A percentile compares a stretch with the other conserved stretches of the same genome.
Evolutionary conservation across 2,329 filamentous ascomycete genomes (phyloP).

Genomic region (Ophiosphaerella herpotricha): DNA sequence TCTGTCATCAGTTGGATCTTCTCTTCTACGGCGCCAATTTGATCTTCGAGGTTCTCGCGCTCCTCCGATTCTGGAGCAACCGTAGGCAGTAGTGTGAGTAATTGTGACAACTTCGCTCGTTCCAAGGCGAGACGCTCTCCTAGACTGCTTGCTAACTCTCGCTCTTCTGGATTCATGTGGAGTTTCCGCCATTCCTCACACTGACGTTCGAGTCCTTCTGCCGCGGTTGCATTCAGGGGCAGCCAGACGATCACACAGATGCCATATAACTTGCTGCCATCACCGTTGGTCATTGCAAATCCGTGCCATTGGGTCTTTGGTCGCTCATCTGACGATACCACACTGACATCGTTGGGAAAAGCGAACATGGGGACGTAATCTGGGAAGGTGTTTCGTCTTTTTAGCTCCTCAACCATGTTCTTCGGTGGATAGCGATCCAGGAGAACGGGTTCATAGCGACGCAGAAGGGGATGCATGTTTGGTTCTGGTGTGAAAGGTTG

Average conservation of each 20-base stretch:
- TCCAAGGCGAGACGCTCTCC: slow-evolving; percentile 86
- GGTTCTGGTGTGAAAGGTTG: slow-evolving; percentile 88
- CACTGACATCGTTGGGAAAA: slow-evolving; percentile 96
- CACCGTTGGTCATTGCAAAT: slow-evolving; percentile 94
- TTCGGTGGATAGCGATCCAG: slow-evolving; percentile 92
- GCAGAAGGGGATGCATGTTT: slow-evolving; percentile 92
- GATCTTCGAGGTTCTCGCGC: slow-evolving; percentile 84
- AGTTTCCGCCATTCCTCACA: slow-evolving; percentile 57
- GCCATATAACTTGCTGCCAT: slow-evolving; percentile 89
- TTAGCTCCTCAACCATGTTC: slow-evolving; percentile 76
- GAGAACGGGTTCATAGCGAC: slow-evolving; percentile 93
- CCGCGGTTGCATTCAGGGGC: slow-evolving; percentile 78
- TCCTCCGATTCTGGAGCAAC: slow-evolving; percentile 79
- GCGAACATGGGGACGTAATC: slow-evolving; percentile 99
- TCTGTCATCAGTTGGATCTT: slow-evolving; percentile 98
- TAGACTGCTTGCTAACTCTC: slow-evolving; percentile 88
- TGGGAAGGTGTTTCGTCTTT: slow-evolving; percentile 82
- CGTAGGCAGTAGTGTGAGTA: slow-evolving; percentile 80
- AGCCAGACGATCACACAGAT: slow-evolving; percentile 93
- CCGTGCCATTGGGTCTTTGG: slow-evolving; percentile 98
- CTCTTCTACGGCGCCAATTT: slow-evolving; percentile 94
- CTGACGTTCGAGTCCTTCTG: slow-evolving; percentile 76
- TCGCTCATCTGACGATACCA: slow-evolving; percentile 91
- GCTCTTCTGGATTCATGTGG: slow-evolving; percentile 88
- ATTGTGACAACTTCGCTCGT: slow-evolving; percentile 84